phyloP scores from a whole-genome alignment of 345 rosid species.

The Pseudoturritis turrita region DNA sequence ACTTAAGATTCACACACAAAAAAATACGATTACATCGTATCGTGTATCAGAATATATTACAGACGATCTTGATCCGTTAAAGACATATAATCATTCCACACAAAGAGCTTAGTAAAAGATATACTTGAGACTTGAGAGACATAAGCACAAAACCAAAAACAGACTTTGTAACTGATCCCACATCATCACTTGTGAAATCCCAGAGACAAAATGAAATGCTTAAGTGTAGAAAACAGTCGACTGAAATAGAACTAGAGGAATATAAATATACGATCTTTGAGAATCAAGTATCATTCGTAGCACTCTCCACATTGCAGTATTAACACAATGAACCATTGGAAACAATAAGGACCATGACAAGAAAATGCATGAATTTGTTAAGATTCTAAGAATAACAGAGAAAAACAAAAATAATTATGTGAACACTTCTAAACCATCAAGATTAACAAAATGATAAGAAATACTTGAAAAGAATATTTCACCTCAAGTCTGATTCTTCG shows the following conservation, averaged over 20 bases:
- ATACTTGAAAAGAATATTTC: background rate
- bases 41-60: too few species aligned
- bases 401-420: background rate
- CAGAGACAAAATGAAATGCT: background rate
- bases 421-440: background rate
- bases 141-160: background rate
- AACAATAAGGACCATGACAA: too few species aligned
- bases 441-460: background rate
- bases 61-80: too few species aligned
- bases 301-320: background rate
- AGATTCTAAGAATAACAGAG: background rate
- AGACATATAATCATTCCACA: too few species aligned
- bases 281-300: background rate
- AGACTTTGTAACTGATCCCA: background rate
- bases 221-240: background rate
- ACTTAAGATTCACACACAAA: too few species aligned
- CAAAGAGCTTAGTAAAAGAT: too few species aligned
- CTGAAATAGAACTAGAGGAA: background rate
- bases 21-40: too few species aligned
- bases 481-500: background rate
- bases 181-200: background rate
- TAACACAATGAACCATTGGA: background rate
- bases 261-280: background rate
- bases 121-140: background rate
- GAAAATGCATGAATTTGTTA: background rate